Conservation (phyloP, 2,329 filamentous ascomycete species). For the Microcera coccophila region DNA sequence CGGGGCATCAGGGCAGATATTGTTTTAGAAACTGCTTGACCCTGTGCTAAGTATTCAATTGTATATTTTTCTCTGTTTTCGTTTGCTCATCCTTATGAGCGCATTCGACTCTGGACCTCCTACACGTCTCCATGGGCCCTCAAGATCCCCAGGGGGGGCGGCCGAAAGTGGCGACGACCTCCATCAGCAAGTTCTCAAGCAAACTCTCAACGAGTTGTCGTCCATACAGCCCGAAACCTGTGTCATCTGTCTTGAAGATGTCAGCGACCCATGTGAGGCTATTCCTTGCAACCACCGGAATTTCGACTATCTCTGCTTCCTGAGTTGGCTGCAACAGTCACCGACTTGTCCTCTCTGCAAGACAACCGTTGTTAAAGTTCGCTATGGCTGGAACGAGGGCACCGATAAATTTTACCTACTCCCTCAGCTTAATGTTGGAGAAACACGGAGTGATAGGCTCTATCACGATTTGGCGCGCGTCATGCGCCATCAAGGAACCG, state of each 20-base stretch:
- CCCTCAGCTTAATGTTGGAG: slow-evolving; percentile 37
- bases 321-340: slow-evolving; percentile 73
- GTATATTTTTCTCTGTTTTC: too few relatives aligned
- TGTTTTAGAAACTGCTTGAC: too few relatives aligned
- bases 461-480: too few relatives aligned
- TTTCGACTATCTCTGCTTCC: slow-evolving; percentile 82
- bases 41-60: too few relatives aligned
- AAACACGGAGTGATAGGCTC: slow-evolving; percentile 6
- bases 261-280: slow-evolving; percentile 69
- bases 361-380: slow-evolving; percentile 51
- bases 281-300: slow-evolving; percentile 73
- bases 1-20: too few relatives aligned
- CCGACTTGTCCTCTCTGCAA: slow-evolving; percentile 79
- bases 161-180: slow-evolving; percentile 23
- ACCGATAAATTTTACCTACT: slow-evolving; percentile 53
- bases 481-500: background rate
- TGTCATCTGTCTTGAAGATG: slow-evolving; percentile 78
- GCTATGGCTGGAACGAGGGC: slow-evolving; percentile 56
- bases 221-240: slow-evolving; percentile 43
- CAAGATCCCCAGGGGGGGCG: background rate
- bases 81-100: background rate
- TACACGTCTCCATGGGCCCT: background rate
- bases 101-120: background rate
- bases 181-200: slow-evolving; percentile 41
- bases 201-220: slow-evolving; percentile 42